A percentile compares a stretch with the other conserved stretches of the same genome.
These are phyloP conservation scores for Paraleonurus japonicus DNA, from an alignment of 257 asterid genomes.

Conservation along the genomic window DNA sequence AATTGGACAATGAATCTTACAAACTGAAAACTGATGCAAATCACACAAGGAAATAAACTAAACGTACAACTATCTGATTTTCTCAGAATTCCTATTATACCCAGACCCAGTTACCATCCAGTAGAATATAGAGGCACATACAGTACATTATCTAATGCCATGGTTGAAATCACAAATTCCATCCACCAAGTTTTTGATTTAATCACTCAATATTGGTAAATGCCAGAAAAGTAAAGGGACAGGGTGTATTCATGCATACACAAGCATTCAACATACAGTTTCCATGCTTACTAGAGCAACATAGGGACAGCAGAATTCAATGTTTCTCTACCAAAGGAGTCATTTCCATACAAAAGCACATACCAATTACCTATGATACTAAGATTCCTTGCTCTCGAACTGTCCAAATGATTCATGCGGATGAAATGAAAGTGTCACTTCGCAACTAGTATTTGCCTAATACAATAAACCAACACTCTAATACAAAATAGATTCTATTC, in stretches of 20 bases:
- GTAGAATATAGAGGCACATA: conserved; percentile 5
- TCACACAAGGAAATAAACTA: background rate
- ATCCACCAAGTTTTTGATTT: background rate
- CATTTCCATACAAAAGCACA: background rate
- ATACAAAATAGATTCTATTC: background rate
- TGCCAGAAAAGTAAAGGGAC: background rate
- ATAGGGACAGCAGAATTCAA: background rate
- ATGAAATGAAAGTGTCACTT: conserved; percentile 5
- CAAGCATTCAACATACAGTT: background rate
- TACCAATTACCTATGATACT: background rate
- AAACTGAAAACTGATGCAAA: background rate
- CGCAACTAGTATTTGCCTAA: background rate
- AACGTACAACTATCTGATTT: background rate
- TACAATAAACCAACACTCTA: background rate
- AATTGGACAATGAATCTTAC: background rate
- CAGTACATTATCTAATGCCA: background rate
- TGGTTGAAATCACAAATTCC: background rate
- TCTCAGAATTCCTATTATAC: background rate
- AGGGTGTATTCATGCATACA: background rate
- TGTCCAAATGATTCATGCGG: background rate
- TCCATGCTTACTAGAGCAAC: background rate
- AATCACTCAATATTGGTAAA: background rate
- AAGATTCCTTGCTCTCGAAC: background rate
- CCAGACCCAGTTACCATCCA: background rate
- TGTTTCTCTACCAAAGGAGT: background rate